Conservation (phyloP, 1,284 basidiomycete genomes). For the Phellinidium pouzarii region DNA sequence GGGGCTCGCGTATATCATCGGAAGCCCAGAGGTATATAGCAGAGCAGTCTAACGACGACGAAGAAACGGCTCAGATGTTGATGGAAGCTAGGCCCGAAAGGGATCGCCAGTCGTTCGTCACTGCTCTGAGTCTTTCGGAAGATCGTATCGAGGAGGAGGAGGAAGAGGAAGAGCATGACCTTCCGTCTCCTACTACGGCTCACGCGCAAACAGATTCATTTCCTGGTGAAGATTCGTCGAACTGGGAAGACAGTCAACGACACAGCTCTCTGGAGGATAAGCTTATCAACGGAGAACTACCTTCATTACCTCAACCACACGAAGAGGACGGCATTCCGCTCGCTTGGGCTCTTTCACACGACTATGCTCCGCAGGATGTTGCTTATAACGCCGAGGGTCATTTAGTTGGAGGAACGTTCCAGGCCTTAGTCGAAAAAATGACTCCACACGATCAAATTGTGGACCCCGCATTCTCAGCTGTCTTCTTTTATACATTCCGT, state of each 20-base stretch:
- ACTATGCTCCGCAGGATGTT: constrained; percentile 76
- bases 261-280: constrained; percentile 46
- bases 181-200: constrained; percentile 47
- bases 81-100: background rate
- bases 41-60: constrained; percentile 4
- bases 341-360: constrained; percentile 57
- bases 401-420: constrained; percentile 86
- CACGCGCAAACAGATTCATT: constrained; percentile 36
- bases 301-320: constrained; percentile 34
- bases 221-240: constrained; percentile 39
- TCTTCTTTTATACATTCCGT: constrained; percentile 97
- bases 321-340: constrained; percentile 38
- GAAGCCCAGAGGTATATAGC: background rate
- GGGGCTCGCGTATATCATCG: background rate
- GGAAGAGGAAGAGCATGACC: constrained; percentile 25
- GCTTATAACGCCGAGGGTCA: constrained; percentile 86
- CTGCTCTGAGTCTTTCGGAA: background rate
- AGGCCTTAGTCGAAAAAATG: constrained; percentile 89
- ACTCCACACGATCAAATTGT: constrained; percentile 90
- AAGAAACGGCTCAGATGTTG: background rate
- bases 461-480: constrained; percentile 76
- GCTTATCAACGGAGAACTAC: constrained; percentile 45
- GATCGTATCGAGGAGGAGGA: constrained; percentile 26
- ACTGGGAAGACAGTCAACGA: constrained; percentile 45
- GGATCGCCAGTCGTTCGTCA: constrained; percentile 12